Evolutionary conservation across 495 filamentous ascomycete species (phyloP).

Genomic region (Lepidopterella palustris): DNA sequence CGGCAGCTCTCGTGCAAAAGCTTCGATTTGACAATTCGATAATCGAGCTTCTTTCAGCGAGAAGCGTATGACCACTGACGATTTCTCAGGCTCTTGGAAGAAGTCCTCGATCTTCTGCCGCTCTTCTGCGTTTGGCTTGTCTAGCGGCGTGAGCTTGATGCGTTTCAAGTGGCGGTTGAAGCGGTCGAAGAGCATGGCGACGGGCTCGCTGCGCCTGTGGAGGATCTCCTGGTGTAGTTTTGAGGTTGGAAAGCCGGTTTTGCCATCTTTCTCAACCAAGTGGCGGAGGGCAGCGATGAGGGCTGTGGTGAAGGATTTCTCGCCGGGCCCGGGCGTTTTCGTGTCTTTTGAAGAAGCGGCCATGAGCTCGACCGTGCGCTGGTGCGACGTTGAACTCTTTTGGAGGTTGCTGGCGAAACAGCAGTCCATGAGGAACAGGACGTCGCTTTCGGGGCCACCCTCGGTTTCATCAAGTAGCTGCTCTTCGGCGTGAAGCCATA

Average conservation of each 20-base stretch:
- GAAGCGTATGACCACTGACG: not conserved
- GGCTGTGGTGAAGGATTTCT: constrained; percentile 16
- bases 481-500: constrained; percentile 25
- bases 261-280: constrained; percentile 8
- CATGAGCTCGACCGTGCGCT: constrained; percentile 14
- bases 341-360: constrained; percentile 3
- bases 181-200: not conserved
- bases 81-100: not conserved
- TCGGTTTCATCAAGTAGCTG: constrained; percentile 8
- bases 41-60: constrained; percentile 4
- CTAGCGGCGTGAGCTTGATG: not conserved
- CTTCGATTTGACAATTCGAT: constrained; percentile 14
- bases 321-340: constrained; percentile 5
- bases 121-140: not conserved
- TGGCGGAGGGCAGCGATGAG: constrained; percentile 15
- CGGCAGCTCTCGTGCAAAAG: constrained; percentile 11
- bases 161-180: not conserved
- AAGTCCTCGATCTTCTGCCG: not conserved
- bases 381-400: constrained; percentile 4
- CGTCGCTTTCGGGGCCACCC: constrained; percentile 23
- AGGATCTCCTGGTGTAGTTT: constrained; percentile 22
- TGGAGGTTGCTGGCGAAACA: constrained; percentile 26
- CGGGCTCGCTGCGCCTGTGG: not conserved
- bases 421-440: constrained; percentile 27
- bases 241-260: constrained; percentile 18